Conservation (phyloP, 345 rosid species). For the Pistacia vera region DNA sequence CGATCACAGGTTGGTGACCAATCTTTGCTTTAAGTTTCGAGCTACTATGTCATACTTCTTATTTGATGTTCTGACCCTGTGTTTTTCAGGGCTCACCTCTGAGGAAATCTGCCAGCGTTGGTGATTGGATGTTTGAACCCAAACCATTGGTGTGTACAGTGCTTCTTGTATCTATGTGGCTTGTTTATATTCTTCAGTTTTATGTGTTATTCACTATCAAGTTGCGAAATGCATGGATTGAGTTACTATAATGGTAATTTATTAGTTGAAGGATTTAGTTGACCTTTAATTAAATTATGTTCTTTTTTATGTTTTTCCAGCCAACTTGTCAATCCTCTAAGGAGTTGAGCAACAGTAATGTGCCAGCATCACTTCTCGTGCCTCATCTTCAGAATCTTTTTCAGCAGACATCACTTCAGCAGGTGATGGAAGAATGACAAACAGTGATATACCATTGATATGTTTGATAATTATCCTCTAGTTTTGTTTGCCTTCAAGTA, state of each 20-base stretch:
- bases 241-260: not conserved
- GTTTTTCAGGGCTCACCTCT: constrained; percentile 76
- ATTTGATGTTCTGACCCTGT: constrained; percentile 24
- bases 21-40: constrained; percentile 27
- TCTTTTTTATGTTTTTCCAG: constrained; percentile 40
- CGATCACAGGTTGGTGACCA: constrained; percentile 74
- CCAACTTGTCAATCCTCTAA: constrained; percentile 53
- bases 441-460: not conserved
- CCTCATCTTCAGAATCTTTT: constrained; percentile 86
- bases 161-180: constrained; percentile 1
- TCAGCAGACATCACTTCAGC: constrained; percentile 88
- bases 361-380: constrained; percentile 50
- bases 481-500: not conserved
- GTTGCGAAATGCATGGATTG: not conserved
- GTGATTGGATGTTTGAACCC: constrained; percentile 82
- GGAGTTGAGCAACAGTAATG: constrained; percentile 47
- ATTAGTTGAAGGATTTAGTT: not conserved
- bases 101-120: constrained; percentile 95
- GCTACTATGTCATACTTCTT: constrained; percentile 19
- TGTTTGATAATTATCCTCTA: not conserved
- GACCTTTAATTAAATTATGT: constrained; percentile 9
- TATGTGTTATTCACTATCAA: constrained; percentile 19
- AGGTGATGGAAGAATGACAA: constrained; percentile 44
- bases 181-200: not conserved
- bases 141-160: constrained; percentile 57